phyloP scores from a whole-genome alignment of 169 alveolate species.

The Plasmodium blacklocki region DNA sequence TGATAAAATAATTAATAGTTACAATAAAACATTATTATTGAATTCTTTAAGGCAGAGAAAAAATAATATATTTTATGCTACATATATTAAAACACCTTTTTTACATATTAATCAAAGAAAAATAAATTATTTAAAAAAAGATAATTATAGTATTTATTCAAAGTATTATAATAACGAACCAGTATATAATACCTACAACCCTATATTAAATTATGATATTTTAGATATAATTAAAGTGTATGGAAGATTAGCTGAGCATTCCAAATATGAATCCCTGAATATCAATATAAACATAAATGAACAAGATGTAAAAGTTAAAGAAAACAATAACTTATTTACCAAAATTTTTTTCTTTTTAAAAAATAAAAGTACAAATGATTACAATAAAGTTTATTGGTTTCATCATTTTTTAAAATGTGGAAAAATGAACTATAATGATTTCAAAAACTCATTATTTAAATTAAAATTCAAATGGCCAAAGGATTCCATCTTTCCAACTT shows the following conservation, averaged over 20 bases:
- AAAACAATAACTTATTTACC: not conserved
- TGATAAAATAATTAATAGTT: not conserved
- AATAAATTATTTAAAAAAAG: slow-evolving; percentile 44
- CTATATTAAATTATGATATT: slow-evolving; percentile 74
- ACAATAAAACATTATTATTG: not conserved
- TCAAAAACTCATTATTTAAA: slow-evolving; percentile 22
- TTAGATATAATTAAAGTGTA: slow-evolving; percentile 71
- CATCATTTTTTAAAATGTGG: slow-evolving; percentile 62
- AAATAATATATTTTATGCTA: slow-evolving; percentile 5
- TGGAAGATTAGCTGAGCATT: slow-evolving; percentile 76
- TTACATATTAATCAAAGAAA: slow-evolving; percentile 59
- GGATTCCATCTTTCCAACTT: slow-evolving; percentile 63
- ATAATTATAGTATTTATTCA: slow-evolving; percentile 25
- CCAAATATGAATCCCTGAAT: slow-evolving; percentile 36
- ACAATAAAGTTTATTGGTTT: slow-evolving; percentile 38
- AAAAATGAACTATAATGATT: slow-evolving; percentile 66
- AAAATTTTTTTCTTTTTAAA: not conserved
- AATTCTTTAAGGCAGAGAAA: not conserved
- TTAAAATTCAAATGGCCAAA: slow-evolving; percentile 76
- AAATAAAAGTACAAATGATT: not conserved
- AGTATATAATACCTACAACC: slow-evolving; percentile 59
- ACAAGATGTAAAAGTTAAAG: not conserved
- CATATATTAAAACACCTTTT: slow-evolving; percentile 24
- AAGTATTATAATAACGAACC: slow-evolving; percentile 74
- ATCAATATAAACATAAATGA: slow-evolving; percentile 13